phyloP scores from a whole-genome alignment of 495 filamentous ascomycete species.

The Massariosphaeria phaeospora region DNA sequence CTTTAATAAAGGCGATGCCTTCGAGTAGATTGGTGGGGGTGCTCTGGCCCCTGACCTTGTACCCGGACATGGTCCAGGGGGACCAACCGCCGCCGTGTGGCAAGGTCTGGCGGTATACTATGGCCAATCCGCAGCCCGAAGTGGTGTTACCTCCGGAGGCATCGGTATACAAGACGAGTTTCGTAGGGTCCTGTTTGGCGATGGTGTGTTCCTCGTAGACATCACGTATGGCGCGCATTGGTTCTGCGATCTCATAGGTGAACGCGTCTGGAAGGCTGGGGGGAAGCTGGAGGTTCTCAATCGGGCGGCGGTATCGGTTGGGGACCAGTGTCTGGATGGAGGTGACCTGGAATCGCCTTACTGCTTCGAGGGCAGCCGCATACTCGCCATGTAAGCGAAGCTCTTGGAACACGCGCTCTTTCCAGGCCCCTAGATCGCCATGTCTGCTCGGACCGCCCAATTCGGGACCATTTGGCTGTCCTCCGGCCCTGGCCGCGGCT shows the following conservation, averaged over 20 bases:
- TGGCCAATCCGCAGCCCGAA: neutral
- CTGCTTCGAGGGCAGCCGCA: neutral
- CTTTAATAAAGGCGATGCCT: slow-evolving; percentile 4
- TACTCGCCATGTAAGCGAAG: neutral
- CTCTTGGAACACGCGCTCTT: neutral
- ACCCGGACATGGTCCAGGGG: neutral
- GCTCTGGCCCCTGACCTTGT: neutral
- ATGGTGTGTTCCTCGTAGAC: slow-evolving; percentile 6
- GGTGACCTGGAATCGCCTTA: neutral
- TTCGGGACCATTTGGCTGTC: neutral
- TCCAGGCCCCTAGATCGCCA: neutral
- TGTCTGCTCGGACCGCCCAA: neutral
- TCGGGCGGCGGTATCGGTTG: neutral
- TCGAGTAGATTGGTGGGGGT: neutral
- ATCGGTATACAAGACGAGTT: slow-evolving; percentile 4
- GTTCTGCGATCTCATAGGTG: neutral
- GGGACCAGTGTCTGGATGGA: neutral
- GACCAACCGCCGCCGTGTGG: neutral
- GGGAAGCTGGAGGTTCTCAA: neutral
- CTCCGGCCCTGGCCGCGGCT: neutral
- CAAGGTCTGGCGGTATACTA: neutral
- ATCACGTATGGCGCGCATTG: neutral
- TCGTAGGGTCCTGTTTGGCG: neutral
- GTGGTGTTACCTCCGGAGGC: neutral
- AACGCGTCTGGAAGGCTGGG: neutral